Base-by-base conservation (phyloP, 768 basidiomycete species). In the Leccinum olivaceopallidum region DNA sequence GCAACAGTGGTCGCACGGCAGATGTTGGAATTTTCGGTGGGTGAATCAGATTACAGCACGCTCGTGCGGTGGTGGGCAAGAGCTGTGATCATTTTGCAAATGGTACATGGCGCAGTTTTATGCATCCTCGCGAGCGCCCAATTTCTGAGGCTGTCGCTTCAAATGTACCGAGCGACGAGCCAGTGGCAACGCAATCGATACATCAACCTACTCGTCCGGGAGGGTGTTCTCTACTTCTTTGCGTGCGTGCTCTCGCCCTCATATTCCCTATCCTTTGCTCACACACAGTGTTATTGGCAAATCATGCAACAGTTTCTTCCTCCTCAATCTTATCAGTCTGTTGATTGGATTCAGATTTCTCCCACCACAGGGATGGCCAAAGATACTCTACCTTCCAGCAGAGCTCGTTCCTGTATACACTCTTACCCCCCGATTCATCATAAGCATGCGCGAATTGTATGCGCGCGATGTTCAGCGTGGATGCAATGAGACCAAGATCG, bases 11-110 rank as follows among this genome's bases (percentile, higher is more conserved):
- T 6, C 0, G 6, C 48, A 16, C n/a, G 0, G 7, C 50, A 51
- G 18, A 51, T 26, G 0, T 8, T 20, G 50, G 9, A n/a, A 9
- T 51, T 30, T n/a, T 28, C 26, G 13, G 10, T 20, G 12, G 1
- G 48, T 22, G 0, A 20, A 22, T 0, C 12, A 13, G 6, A 0
- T 24, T 0, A 0, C n/a, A 47, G 24, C 26, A 4, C 24, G 7
- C 2, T n/a, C 13, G 20, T 2, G 20, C 26, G 10, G 13, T 9
- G 16, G 6, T 51, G 50, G 26, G 4, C 28, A 13, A 18, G 10
- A 22, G 36, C 22, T 18, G 36, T 26, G 14, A 30, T n/a, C 50
- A 36, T 55, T 39, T 26, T 55, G 7, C 36, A 55, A 12, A 55
- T 26, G 16, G 26, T 30, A 9, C 36, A 55, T 39, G 53, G 20